phyloP scores from a whole-genome alignment of 2,329 filamentous ascomycete species.

The Fusarium guadeloupense region DNA sequence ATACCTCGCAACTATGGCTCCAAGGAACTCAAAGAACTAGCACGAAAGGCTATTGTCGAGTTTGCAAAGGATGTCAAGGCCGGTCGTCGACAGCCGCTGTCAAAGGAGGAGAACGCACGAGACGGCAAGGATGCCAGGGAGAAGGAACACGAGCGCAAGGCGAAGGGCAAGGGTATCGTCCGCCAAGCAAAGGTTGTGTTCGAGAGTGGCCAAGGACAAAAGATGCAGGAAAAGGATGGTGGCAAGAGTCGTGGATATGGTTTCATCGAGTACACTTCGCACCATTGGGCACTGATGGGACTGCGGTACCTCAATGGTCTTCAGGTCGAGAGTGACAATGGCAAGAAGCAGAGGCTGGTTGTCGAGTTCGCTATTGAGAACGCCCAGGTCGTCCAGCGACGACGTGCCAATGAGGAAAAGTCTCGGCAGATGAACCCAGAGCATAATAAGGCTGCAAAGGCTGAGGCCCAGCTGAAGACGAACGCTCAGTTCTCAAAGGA shows the following conservation, averaged over 20 bases:
- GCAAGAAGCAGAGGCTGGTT: constrained; percentile 88
- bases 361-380: constrained; percentile 99
- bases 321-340: constrained; percentile 65
- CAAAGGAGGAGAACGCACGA: constrained; percentile 86
- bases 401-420: constrained; percentile 55
- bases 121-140: constrained; percentile 83
- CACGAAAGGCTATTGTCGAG: constrained; percentile 89
- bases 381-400: constrained; percentile 88
- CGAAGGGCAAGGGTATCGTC: constrained; percentile 86
- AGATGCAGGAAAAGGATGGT: constrained; percentile 79
- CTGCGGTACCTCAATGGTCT: constrained; percentile 91
- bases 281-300: constrained; percentile 94
- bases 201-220: constrained; percentile 85
- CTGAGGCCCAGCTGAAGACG: constrained; percentile 27
- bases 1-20: constrained; percentile 83
- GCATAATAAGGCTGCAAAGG: constrained; percentile 32
- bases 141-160: constrained; percentile 80
- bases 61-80: constrained; percentile 91
- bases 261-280: constrained; percentile 95
- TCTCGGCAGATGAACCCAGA: constrained; percentile 42
- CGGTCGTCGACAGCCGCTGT: constrained; percentile 78
- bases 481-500: constrained; percentile 31
- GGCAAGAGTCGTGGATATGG: constrained; percentile 93
- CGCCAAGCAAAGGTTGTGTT: constrained; percentile 95
- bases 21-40: constrained; percentile 90